These are phyloP conservation scores for Trichoderma koningiopsis DNA, from an alignment of 2,329 filamentous ascomycete species.

Conservation along the genomic window DNA sequence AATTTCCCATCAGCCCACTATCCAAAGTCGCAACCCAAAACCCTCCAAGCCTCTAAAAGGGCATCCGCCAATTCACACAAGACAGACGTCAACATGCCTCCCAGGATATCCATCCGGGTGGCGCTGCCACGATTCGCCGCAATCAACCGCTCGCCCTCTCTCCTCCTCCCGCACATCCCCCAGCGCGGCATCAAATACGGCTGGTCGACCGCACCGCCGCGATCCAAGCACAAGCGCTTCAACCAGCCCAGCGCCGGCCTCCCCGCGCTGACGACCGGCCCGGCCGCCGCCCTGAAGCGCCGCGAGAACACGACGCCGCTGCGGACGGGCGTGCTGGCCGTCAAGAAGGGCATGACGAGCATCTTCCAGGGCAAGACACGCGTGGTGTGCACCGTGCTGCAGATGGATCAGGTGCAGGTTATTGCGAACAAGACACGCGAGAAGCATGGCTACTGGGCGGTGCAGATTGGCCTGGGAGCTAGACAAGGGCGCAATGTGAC, in stretches of 20 bases:
- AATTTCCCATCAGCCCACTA: constrained; percentile 26
- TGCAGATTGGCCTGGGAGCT: constrained; percentile 81
- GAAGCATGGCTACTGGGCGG: constrained; percentile 88
- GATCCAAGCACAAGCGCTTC: constrained; percentile 59
- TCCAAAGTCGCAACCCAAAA: neutral
- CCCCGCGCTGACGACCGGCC: constrained; percentile 58
- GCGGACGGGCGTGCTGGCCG: constrained; percentile 79
- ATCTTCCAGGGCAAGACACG: constrained; percentile 79
- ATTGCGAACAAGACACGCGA: constrained; percentile 80
- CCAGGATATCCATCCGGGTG: constrained; percentile 49
- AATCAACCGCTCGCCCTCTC: constrained; percentile 29
- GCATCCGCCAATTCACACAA: neutral
- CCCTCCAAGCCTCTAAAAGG: neutral
- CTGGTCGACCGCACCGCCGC: constrained; percentile 59
- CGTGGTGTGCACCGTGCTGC: constrained; percentile 86
- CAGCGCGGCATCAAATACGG: constrained; percentile 59
- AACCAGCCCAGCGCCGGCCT: constrained; percentile 61
- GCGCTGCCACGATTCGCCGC: constrained; percentile 45
- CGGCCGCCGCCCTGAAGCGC: constrained; percentile 62
- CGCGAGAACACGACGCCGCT: constrained; percentile 61
- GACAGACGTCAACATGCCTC: constrained; percentile 39
- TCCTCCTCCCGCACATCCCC: constrained; percentile 50
- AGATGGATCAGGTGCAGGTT: constrained; percentile 90
- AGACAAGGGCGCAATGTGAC: constrained; percentile 75
- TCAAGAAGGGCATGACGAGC: constrained; percentile 96